These are phyloP conservation scores for Vitis riparia DNA, from an alignment of 164 flowering plant genomes.

Conservation along the genomic window DNA sequence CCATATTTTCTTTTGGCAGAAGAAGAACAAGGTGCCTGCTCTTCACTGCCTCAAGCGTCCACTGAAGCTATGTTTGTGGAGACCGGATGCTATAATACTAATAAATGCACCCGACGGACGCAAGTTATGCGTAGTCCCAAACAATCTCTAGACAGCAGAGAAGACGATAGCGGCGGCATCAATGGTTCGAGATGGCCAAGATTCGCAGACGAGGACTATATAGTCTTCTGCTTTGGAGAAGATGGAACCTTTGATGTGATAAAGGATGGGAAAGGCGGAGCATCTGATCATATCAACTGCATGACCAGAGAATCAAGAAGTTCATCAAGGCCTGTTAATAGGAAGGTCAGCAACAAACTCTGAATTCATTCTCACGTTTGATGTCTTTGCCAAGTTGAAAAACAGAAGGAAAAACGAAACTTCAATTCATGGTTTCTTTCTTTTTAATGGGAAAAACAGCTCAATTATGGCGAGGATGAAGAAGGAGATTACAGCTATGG, in stretches of 20 bases:
- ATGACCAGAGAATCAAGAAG: background rate
- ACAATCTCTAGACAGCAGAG: too few species aligned
- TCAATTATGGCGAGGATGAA: slow-evolving; percentile 14
- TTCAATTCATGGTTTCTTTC: background rate
- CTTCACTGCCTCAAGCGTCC: too few species aligned
- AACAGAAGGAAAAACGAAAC: background rate
- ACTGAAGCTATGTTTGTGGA: too few species aligned
- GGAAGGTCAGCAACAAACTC: slow-evolving; percentile 15
- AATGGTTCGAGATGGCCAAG: slow-evolving; percentile 12
- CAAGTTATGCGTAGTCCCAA: too few species aligned
- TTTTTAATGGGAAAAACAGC: slow-evolving; percentile 13
- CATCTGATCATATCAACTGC: too few species aligned
- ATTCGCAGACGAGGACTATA: slow-evolving; percentile 35
- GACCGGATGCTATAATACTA: too few species aligned
- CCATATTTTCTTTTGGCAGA: too few species aligned
- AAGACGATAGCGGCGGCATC: background rate
- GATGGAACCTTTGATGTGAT: slow-evolving; percentile 34
- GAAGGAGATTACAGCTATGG: background rate
- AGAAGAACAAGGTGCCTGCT: too few species aligned
- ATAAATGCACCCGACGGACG: too few species aligned
- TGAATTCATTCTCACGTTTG: background rate
- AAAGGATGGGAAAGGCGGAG: slow-evolving; percentile 7
- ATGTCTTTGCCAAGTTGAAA: background rate
- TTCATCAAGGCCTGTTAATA: slow-evolving; percentile 4
- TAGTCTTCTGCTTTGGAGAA: slow-evolving; percentile 40